phyloP scores from a whole-genome alignment of 2,329 filamentous ascomycete species.

The Cercospora citrullina region DNA sequence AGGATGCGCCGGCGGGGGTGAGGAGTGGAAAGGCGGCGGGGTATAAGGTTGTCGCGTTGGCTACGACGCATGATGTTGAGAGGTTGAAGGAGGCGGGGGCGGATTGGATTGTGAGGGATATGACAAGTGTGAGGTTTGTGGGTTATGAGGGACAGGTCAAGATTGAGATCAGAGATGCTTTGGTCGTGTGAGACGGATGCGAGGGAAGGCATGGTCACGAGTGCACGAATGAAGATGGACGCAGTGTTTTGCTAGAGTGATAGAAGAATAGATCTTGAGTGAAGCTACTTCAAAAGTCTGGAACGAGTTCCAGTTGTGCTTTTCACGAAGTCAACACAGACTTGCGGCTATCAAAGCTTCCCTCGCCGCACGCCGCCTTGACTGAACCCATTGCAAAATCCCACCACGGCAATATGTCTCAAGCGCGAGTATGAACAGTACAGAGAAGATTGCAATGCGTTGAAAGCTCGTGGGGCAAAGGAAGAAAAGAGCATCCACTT shows the following conservation, averaged over 20 bases:
- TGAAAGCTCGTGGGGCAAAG: background rate
- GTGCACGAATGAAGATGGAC: background rate
- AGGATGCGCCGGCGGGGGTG: constrained; percentile 87
- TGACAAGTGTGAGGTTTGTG: constrained; percentile 68
- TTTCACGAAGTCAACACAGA: background rate
- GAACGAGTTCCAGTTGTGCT: background rate
- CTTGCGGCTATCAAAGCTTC: background rate
- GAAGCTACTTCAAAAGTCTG: background rate
- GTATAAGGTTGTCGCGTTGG: constrained; percentile 79
- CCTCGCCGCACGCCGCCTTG: too few relatives aligned
- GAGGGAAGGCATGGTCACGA: background rate
- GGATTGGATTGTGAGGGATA: constrained; percentile 82
- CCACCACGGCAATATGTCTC: background rate
- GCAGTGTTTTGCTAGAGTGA: background rate
- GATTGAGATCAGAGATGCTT: constrained; percentile 66
- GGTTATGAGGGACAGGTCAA: constrained; percentile 57
- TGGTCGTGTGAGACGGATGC: constrained; percentile 36
- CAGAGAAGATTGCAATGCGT: background rate
- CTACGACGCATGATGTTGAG: constrained; percentile 76
- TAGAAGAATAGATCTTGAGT: background rate
- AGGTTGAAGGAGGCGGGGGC: constrained; percentile 74
- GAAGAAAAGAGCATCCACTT: background rate
- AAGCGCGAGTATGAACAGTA: background rate
- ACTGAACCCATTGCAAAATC: background rate
- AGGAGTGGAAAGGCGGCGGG: constrained; percentile 80